Evolutionary conservation across 495 filamentous ascomycete genomes (phyloP).

Genomic region (Friedmanniomyces simplex): DNA sequence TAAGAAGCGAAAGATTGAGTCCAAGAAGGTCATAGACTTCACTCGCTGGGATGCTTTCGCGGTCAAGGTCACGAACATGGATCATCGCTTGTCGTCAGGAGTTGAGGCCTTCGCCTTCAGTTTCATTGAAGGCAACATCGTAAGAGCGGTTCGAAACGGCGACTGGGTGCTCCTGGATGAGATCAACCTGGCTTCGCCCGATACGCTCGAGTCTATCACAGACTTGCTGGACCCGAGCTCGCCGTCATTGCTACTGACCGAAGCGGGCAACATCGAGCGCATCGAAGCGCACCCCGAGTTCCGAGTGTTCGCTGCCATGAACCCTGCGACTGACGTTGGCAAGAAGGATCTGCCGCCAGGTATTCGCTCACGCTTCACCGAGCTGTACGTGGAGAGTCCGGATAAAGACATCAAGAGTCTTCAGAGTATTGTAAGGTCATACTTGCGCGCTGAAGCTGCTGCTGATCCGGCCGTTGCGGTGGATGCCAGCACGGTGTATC

Average conservation of each 20-base stretch:
- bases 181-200: slow-evolving; percentile 89
- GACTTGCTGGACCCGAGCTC: slow-evolving; percentile 63
- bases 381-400: slow-evolving; percentile 82
- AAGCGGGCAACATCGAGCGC: slow-evolving; percentile 82
- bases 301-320: slow-evolving; percentile 97
- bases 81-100: slow-evolving; percentile 67
- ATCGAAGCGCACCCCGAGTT: slow-evolving; percentile 87
- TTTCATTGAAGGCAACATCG: slow-evolving; percentile 90
- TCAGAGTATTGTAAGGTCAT: slow-evolving; percentile 70
- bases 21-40: slow-evolving; percentile 26
- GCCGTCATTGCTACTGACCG: slow-evolving; percentile 78
- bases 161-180: slow-evolving; percentile 98
- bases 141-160: slow-evolving; percentile 83
- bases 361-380: slow-evolving; percentile 78
- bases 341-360: slow-evolving; percentile 87
- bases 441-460: slow-evolving; percentile 57
- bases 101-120: slow-evolving; percentile 82
- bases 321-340: slow-evolving; percentile 92
- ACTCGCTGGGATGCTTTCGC: slow-evolving; percentile 73
- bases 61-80: slow-evolving; percentile 63
- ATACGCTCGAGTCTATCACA: slow-evolving; percentile 86
- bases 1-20: slow-evolving; percentile 76
- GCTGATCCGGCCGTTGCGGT: slow-evolving; percentile 55
- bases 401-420: slow-evolving; percentile 78
- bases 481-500: slow-evolving; percentile 75